These are phyloP conservation scores for Botrytis aclada DNA, from an alignment of 2,329 filamentous ascomycete species.

Conservation along the genomic window DNA sequence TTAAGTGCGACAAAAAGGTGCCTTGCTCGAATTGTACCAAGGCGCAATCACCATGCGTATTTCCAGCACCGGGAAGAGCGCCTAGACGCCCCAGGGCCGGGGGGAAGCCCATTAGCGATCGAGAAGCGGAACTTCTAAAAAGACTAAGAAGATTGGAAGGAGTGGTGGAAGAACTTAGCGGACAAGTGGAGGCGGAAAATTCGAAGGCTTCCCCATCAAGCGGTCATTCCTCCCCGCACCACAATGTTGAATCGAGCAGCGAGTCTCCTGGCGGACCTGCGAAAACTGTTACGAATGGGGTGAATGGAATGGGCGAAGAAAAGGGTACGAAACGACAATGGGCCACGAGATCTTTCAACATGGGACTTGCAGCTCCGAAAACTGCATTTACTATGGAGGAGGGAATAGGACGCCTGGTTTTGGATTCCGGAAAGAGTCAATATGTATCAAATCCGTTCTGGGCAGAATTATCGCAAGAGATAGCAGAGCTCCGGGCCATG, in stretches of 20 bases:
- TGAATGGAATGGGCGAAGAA: slow-evolving; percentile 33
- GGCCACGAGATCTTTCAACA: slow-evolving; percentile 28
- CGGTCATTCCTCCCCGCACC: slow-evolving; percentile 25
- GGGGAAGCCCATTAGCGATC: slow-evolving; percentile 56
- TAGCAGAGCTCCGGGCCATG: slow-evolving; percentile 37
- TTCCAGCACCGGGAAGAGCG: slow-evolving; percentile 70
- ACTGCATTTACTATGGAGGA: slow-evolving; percentile 41
- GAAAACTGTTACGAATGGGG: slow-evolving; percentile 27
- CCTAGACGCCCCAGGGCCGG: slow-evolving; percentile 66
- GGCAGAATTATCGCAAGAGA: slow-evolving; percentile 63
- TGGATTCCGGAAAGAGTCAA: slow-evolving; percentile 65
- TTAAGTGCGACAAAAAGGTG: slow-evolving; percentile 72
- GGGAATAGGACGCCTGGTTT: slow-evolving; percentile 60
- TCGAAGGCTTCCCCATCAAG: slow-evolving; percentile 32
- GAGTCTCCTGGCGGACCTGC: slow-evolving; percentile 3
- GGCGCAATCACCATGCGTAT: slow-evolving; percentile 68
- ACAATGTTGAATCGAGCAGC: slow-evolving; percentile 26
- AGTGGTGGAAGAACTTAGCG: slow-evolving; percentile 68
- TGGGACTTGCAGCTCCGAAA: slow-evolving; percentile 32
- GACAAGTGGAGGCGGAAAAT: slow-evolving; percentile 48
- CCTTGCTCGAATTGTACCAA: slow-evolving; percentile 74
- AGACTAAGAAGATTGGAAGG: slow-evolving; percentile 70
- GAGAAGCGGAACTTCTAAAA: slow-evolving; percentile 68
- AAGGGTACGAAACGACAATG: slow-evolving; percentile 30
- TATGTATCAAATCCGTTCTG: slow-evolving; percentile 78